Evolutionary conservation across 768 basidiomycete species (phyloP), one percentile per base, ranked within the genome.

Genomic region (Phylloporus sp.): DNA sequence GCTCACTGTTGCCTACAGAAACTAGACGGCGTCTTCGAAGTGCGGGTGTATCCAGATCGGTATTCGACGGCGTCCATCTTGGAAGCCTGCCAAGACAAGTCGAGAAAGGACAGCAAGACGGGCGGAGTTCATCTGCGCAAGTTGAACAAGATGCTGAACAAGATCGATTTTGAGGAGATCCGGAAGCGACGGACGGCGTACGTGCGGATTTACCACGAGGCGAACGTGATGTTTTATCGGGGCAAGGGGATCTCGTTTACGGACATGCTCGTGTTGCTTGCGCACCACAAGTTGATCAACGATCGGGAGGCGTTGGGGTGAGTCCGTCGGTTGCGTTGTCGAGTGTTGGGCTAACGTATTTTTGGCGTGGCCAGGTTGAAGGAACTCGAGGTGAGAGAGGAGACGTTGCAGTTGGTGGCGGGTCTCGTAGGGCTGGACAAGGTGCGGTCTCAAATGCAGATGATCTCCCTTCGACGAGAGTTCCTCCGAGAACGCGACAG

Each of bases 241-340:
- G 81, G 82, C 2, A 76, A 80, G 42, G 93, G 93, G 9, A 90
- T 98, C 49, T 87, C 90, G 20, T 97, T 97, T 71, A 89, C 83
- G 1, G 79, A 82, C 36, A 95, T 95, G 89, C 76, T 98, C 3
- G 62, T 87, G 27, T 69, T 97, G 36, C 70, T 98, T 32, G 86
- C 90, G 1, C 95, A 96, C 62, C 84, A 97, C 69, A 93, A 90
- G 64, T 69, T 98, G 42, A 91, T 97, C 52, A 78, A 90, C 40
- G 92, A 96, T 66, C 80, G 79, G 22, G 87, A 91, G 24, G 94
- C 94, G 13, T 69, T 98, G 21, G 78, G 82, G 94, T 95, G 64
- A 62, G 90, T 78, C 8, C 50, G 14, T 10, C 34, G 6, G 5
- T 21, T 27, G 2, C 3, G 11, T 13, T 27, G 17, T 31, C 20